A percentile compares a stretch with the other conserved stretches of the same genome.
Evolutionary conservation across 441 rosid species (phyloP).

Genomic region (Syzygium malaccense): DNA sequence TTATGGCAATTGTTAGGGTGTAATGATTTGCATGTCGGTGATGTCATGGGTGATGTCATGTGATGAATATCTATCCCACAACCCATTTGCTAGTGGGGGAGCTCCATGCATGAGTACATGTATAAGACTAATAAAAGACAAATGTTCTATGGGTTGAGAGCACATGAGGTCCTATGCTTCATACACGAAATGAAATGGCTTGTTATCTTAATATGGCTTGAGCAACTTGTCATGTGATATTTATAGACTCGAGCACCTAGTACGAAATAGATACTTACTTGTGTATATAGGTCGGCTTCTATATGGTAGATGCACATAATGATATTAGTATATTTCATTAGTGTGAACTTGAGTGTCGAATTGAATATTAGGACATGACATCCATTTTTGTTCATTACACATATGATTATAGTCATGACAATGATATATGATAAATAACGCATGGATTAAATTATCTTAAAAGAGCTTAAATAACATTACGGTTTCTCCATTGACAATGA

Average conservation of each 20-base stretch:
- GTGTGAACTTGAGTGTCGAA: neutral
- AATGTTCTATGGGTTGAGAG: neutral
- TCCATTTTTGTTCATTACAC: neutral
- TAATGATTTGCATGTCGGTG: neutral
- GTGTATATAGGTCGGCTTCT: neutral
- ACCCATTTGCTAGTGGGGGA: neutral
- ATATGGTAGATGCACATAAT: neutral
- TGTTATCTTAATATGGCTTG: neutral
- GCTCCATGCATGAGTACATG: neutral
- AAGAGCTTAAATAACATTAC: neutral
- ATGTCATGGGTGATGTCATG: neutral
- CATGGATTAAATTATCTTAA: neutral
- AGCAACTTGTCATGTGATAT: neutral
- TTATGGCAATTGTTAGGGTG: neutral
- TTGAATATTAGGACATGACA: neutral
- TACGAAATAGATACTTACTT: neutral
- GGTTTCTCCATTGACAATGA: neutral
- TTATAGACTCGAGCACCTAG: neutral
- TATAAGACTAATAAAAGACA: neutral
- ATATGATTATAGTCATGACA: neutral
- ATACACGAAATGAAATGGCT: neutral
- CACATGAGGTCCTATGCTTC: neutral
- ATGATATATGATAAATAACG: too few species aligned
- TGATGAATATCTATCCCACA: neutral
- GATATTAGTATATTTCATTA: neutral